Base-by-base conservation (phyloP, 495 filamentous ascomycete genomes). In the Neurospora sp. region DNA sequence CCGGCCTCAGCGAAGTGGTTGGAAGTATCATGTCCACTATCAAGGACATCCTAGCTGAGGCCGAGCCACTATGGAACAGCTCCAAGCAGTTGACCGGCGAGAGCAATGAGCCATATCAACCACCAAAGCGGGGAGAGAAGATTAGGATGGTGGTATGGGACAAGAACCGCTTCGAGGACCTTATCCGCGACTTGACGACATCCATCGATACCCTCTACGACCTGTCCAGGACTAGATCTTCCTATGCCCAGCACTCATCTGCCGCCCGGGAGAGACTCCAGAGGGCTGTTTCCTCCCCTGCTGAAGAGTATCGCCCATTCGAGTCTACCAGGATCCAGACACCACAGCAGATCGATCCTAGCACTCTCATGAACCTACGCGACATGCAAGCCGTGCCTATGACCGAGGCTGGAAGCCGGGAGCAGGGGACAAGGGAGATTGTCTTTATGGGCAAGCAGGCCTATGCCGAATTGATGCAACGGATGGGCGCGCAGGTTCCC, bases 151-250 rank as follows among this genome's bases (percentile, higher is more conserved):
- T 89, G 70, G 81, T 84, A 3, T 89, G 87, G 86, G 89, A 91
- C 79, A 87, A 87, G 77, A 82, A 81, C 54, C 82, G 86, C 59
- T 91, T 91, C 75, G 88, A 90, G 74, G 89, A 92, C 62, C 86
- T 97, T 4, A 84, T 96, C 31, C 88, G 86, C 73, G 93, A 97
- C 73, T 81, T 97, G 72, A 96, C 92, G 4, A 89, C 88, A 12
- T 94, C 91, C 38, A 97, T 97, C 77, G 94, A 98, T 81, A 94
- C 91, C 0, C 87, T 98, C 12, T 97, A 95, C 80, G 93, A 96
- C 73, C 84, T 98, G 14, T 96, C 93, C 8, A 85, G 89, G 66
- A 92, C 93, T 9, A 85, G 92, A 37, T 90, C 82, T 12, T 87
- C 80, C 77, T 81, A 78, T 14, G 80, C 82, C 8, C 72, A 77